Evolutionary conservation across 768 basidiomycete genomes (phyloP).

Genomic region (Termitomyces sp.): DNA sequence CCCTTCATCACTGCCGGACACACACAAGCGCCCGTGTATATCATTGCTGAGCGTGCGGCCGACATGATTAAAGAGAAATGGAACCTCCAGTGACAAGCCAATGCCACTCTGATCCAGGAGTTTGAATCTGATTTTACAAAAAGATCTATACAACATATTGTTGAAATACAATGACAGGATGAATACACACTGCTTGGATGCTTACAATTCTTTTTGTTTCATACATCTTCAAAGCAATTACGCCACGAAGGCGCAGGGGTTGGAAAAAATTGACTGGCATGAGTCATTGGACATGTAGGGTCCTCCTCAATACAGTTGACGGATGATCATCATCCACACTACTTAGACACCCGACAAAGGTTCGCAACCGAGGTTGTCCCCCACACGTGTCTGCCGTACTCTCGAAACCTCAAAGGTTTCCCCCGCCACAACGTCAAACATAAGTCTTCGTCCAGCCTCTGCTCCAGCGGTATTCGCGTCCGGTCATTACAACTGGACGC

Average conservation of each 20-base stretch:
- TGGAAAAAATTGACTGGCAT: constrained; percentile 18
- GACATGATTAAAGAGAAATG: constrained; percentile 8
- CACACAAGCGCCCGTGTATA: constrained; percentile 18
- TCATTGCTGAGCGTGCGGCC: constrained; percentile 21
- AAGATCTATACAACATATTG: not conserved
- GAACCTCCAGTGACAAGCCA: not conserved
- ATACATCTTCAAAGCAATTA: too few relatives aligned
- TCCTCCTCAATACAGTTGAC: constrained; percentile 12
- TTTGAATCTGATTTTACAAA: not conserved
- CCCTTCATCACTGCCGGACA: constrained; percentile 12
- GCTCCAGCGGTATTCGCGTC: constrained; percentile 27
- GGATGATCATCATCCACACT: constrained; percentile 7
- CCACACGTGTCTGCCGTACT: constrained; percentile 21
- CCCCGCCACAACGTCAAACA: constrained; percentile 31
- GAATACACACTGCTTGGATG: not conserved
- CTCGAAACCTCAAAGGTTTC: constrained; percentile 34
- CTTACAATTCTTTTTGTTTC: too few relatives aligned
- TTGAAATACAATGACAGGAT: too few relatives aligned
- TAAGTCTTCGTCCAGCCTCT: constrained; percentile 28
- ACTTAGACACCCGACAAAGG: constrained; percentile 5
- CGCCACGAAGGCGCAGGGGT: constrained; percentile 18
- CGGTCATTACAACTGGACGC: constrained; percentile 26
- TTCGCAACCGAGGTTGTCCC: constrained; percentile 9
- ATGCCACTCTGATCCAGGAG: not conserved
- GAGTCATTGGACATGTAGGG: constrained; percentile 15